Evolutionary conservation across 495 filamentous ascomycete species (phyloP).

Genomic region (Podospora sp.): DNA sequence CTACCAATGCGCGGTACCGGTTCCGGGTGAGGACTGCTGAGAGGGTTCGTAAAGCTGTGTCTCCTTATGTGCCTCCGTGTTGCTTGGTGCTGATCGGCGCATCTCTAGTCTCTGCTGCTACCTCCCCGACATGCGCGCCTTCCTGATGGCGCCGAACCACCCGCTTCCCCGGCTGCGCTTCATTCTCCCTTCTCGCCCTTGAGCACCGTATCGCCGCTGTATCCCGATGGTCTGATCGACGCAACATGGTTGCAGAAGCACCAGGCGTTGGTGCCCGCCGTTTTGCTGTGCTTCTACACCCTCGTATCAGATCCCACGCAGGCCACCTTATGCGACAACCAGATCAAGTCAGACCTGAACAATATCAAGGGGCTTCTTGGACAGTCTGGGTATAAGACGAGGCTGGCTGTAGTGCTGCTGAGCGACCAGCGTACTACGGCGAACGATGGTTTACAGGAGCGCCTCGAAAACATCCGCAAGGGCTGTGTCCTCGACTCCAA

Average conservation of each 20-base stretch:
- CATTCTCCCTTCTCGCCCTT: slow-evolving; percentile 90
- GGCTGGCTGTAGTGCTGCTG: slow-evolving; percentile 75
- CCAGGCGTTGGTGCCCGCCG: slow-evolving; percentile 75
- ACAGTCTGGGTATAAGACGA: slow-evolving; percentile 71
- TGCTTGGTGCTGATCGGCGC: slow-evolving; percentile 8
- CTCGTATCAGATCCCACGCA: slow-evolving; percentile 70
- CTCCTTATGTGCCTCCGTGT: background rate
- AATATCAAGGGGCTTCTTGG: slow-evolving; percentile 64
- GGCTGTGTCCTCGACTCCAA: slow-evolving; percentile 79
- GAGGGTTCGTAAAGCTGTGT: slow-evolving; percentile 62
- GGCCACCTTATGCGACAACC: slow-evolving; percentile 76
- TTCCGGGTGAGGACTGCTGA: slow-evolving; percentile 72
- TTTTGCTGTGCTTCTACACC: slow-evolving; percentile 73
- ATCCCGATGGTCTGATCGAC: slow-evolving; percentile 84
- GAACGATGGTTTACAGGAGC: slow-evolving; percentile 62
- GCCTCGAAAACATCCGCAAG: slow-evolving; percentile 71
- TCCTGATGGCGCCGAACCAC: slow-evolving; percentile 49
- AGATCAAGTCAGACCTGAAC: slow-evolving; percentile 87
- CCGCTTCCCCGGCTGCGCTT: slow-evolving; percentile 55
- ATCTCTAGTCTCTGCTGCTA: slow-evolving; percentile 50
- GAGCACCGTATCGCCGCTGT: slow-evolving; percentile 75
- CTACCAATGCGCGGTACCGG: slow-evolving; percentile 44
- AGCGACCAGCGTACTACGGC: slow-evolving; percentile 66
- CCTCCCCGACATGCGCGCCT: slow-evolving; percentile 55
- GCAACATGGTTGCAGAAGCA: slow-evolving; percentile 84